Evolutionary conservation across 306 rosid species (phyloP), one percentile per base, ranked within the genome.

Genomic region (Calophaca sinica): DNA sequence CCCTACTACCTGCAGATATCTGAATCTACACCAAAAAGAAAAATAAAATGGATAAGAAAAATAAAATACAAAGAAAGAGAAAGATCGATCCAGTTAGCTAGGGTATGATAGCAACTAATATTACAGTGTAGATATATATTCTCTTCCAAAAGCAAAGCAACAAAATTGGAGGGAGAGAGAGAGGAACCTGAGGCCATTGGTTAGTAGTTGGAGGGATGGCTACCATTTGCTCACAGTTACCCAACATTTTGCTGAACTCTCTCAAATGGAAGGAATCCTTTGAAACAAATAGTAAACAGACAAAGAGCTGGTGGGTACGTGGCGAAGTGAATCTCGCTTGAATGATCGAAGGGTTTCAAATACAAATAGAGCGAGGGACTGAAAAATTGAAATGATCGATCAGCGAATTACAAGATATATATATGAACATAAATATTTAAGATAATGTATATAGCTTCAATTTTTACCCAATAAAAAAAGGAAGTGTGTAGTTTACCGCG

Each of bases 111-210:
- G 1, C 26, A 20, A 20, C 26, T 20, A 20, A 20, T 20, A 20
- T 20, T 20, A 20, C 26, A 20, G 26, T 20, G 15, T 7, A 42
- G 48, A 7, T 42, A 42, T 80, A 88, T 87, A 93, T 93, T 91
- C 98, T 82, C 50, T 86, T 89, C 97, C 96, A 91, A 93, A 69
- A 73, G 90, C 89, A 70, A 91, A 82, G 82, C 63, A 85, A 91
- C 98, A 91, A 91, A 91, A 81, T 68, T 82, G 79, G 73, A 69
- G 75, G 72, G 50, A 65, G 76, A 74, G 74, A 48, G 68, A 73
- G 81, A 82, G 74, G 70, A 72, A 83, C 10, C 10, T 42, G 48
- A 7, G 48, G 48, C 91, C 92, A 93, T 79, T 91, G 84, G 84
- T 87, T 83, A 73, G 79, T 76, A 46, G 87, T 74, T 68, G 73